phyloP scores from a whole-genome alignment of 768 basidiomycete genomes.

The Amanita jacksonii region DNA sequence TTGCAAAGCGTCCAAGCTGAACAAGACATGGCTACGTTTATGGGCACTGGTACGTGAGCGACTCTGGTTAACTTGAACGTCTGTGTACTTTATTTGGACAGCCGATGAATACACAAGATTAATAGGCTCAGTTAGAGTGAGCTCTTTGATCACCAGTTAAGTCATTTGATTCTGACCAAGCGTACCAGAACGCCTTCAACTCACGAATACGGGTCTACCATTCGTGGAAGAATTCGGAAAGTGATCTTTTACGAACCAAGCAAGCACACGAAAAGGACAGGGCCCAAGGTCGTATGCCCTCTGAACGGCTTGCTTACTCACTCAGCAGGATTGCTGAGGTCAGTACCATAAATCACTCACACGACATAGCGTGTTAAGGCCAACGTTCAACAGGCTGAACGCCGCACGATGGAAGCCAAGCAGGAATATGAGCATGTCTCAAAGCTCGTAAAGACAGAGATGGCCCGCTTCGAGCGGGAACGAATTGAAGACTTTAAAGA shows the following conservation, averaged over 20 bases:
- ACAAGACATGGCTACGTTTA: slow-evolving; percentile 72
- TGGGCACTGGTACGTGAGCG: slow-evolving; percentile 52
- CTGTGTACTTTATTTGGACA: slow-evolving; percentile 9
- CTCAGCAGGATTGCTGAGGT: slow-evolving; percentile 78
- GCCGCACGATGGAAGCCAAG: slow-evolving; percentile 72
- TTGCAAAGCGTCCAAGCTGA: slow-evolving; percentile 66
- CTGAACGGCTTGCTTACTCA: slow-evolving; percentile 65
- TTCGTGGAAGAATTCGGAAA: slow-evolving; percentile 73
- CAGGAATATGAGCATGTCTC: slow-evolving; percentile 87
- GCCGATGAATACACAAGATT: slow-evolving; percentile 93
- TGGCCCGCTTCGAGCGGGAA: slow-evolving; percentile 87
- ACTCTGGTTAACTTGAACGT: neutral
- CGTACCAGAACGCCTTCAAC: slow-evolving; percentile 67
- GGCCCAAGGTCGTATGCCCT: slow-evolving; percentile 60
- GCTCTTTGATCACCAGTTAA: slow-evolving; percentile 17
- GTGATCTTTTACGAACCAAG: slow-evolving; percentile 61
- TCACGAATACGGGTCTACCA: slow-evolving; percentile 80
- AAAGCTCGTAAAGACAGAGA: slow-evolving; percentile 81
- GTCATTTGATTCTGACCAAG: neutral
- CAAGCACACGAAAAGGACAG: slow-evolving; percentile 76
- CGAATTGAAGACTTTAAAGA: slow-evolving; percentile 90
- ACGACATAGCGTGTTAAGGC: neutral
- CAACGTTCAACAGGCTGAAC: slow-evolving; percentile 54
- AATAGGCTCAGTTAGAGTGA: slow-evolving; percentile 75
- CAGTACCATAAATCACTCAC: slow-evolving; percentile 16